These are phyloP conservation scores for Chrysoporthe austroafricana DNA, from an alignment of 2,329 filamentous ascomycete genomes.

Conservation along the genomic window DNA sequence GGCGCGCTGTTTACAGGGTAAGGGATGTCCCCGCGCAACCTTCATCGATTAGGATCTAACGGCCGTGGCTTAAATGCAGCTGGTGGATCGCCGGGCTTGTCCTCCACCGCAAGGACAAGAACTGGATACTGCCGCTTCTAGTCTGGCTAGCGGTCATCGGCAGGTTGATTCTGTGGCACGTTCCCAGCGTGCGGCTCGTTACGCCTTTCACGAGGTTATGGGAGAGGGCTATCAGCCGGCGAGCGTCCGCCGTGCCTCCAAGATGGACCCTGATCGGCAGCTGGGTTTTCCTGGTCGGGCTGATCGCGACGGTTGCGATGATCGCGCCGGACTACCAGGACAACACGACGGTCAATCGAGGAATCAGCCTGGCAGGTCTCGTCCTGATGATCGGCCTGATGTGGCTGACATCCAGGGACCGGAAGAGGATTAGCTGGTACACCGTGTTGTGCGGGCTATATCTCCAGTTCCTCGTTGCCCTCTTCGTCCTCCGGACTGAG, in stretches of 20 bases:
- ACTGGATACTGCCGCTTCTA: constrained; percentile 85
- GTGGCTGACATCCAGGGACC: constrained; percentile 72
- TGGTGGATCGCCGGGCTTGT: constrained; percentile 81
- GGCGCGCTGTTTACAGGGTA: constrained; percentile 17
- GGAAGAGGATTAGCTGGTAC: constrained; percentile 69
- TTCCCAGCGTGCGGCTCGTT: constrained; percentile 69
- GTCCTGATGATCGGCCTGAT: constrained; percentile 69
- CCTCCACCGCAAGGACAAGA: constrained; percentile 71
- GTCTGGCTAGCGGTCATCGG: constrained; percentile 76
- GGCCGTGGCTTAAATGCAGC: constrained; percentile 34
- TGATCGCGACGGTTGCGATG: constrained; percentile 80
- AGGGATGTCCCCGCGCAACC: neutral
- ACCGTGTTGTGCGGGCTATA: constrained; percentile 89
- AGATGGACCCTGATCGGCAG: constrained; percentile 66
- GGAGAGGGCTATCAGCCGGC: constrained; percentile 64
- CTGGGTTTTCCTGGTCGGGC: constrained; percentile 65
- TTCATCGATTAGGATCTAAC: neutral
- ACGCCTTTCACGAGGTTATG: constrained; percentile 70
- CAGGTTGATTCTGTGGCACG: constrained; percentile 73
- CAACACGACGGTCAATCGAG: constrained; percentile 81
- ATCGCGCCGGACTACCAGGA: constrained; percentile 70
- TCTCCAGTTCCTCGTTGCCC: constrained; percentile 82
- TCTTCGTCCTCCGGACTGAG: constrained; percentile 82
- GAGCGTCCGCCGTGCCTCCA: constrained; percentile 67
- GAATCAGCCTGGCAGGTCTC: constrained; percentile 79